Percentiles rank a stretch among this genome's conserved stretches.
Conservation (phyloP, 306 rosid species). For the Lathyrus aphaca region DNA sequence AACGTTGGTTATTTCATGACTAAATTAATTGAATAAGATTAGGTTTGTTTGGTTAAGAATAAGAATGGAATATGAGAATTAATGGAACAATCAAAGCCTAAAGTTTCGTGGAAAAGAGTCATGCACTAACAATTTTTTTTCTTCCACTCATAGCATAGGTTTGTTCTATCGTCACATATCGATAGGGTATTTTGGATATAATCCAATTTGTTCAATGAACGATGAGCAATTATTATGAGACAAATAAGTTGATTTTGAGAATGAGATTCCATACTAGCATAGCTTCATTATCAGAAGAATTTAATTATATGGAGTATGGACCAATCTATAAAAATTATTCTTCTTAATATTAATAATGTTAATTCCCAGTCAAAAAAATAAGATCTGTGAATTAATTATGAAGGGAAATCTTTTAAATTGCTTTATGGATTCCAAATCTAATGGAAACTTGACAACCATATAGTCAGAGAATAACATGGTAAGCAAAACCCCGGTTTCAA, state of each 20-base stretch:
- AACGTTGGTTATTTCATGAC: conserved; percentile 37
- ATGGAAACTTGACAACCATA: conserved; percentile 50
- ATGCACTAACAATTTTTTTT: conserved; percentile 30
- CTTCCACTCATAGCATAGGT: background rate
- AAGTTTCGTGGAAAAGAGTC: conserved; percentile 46
- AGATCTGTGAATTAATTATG: conserved; percentile 36
- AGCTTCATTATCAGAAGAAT: conserved; percentile 24
- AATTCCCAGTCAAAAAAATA: conserved; percentile 38
- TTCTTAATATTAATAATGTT: conserved; percentile 18
- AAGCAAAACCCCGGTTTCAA: conserved; percentile 41
- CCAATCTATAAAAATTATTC: conserved; percentile 36
- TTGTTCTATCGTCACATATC: conserved; percentile 35
- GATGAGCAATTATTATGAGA: conserved; percentile 27
- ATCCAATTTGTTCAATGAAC: conserved; percentile 39
- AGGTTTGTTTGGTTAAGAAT: conserved; percentile 42
- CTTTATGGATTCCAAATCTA: conserved; percentile 57
- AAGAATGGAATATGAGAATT: conserved; percentile 37
- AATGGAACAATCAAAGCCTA: conserved; percentile 55
- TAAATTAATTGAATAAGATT: conserved; percentile 40
- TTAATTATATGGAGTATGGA: background rate
- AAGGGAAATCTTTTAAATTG: conserved; percentile 43
- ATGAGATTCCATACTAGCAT: conserved; percentile 43
- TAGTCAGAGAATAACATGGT: conserved; percentile 53
- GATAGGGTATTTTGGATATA: conserved; percentile 37
- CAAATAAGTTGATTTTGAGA: conserved; percentile 38